These are phyloP conservation scores for Pythium folliculosum DNA, from an alignment of 352 stramenopile species.

Conservation along the genomic window DNA sequence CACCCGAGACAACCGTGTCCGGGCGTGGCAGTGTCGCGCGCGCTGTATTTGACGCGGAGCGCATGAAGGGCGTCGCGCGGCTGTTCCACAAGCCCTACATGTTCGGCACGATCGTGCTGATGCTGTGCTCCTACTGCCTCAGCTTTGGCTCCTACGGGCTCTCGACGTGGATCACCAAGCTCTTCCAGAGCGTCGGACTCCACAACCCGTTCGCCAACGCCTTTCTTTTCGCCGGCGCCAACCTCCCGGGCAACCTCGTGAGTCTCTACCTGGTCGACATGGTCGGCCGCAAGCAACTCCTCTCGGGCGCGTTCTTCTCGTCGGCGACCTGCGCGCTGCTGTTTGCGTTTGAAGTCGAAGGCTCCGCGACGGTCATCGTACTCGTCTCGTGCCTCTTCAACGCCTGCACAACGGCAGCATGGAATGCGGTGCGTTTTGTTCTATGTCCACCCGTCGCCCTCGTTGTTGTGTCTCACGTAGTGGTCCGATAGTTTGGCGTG, in stretches of 20 bases:
- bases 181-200: slow-evolving; percentile 89
- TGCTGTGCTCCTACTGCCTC: slow-evolving; percentile 68
- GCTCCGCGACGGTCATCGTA: slow-evolving; percentile 76
- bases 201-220: slow-evolving; percentile 91
- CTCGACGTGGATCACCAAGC: slow-evolving; percentile 93
- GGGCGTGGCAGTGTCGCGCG: slow-evolving; percentile 62
- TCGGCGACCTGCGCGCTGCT: slow-evolving; percentile 65
- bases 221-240: slow-evolving; percentile 90
- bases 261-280: slow-evolving; percentile 74
- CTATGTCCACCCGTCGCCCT: not conserved
- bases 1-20: slow-evolving; percentile 4
- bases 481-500: slow-evolving; percentile 73
- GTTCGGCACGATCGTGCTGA: slow-evolving; percentile 57
- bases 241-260: slow-evolving; percentile 90
- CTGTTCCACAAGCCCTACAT: slow-evolving; percentile 54
- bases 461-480: not conserved
- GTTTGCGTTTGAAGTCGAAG: slow-evolving; percentile 79
- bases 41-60: slow-evolving; percentile 68
- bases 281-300: slow-evolving; percentile 67
- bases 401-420: slow-evolving; percentile 86
- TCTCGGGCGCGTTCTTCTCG: slow-evolving; percentile 70
- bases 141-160: slow-evolving; percentile 93
- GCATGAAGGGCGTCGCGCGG: slow-evolving; percentile 41
- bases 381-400: slow-evolving; percentile 91
- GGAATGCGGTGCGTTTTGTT: slow-evolving; percentile 76